phyloP scores from a whole-genome alignment of 106 monocot species.

The Phalaenopsis equestris region DNA sequence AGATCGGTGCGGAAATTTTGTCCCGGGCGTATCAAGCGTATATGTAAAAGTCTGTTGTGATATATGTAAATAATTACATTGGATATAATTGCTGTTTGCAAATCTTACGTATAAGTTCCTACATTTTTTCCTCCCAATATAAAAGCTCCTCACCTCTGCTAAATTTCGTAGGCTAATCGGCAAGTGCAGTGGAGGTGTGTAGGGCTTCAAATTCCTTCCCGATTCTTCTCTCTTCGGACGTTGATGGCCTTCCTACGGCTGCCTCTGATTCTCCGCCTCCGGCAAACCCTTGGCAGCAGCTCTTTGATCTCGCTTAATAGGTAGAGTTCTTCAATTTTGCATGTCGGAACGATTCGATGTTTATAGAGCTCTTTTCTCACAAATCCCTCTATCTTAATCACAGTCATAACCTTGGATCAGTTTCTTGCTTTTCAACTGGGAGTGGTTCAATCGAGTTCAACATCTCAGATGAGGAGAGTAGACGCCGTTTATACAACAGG shows the following conservation, averaged over 20 bases:
- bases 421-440: constrained; percentile 22
- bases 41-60: too few relatives aligned
- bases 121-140: too few relatives aligned
- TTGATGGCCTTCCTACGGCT: constrained; percentile 25
- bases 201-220: neutral
- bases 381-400: neutral
- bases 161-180: neutral
- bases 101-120: too few relatives aligned
- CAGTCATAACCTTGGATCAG: constrained; percentile 17
- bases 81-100: too few relatives aligned
- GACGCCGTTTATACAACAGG: constrained; percentile 79
- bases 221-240: neutral
- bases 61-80: too few relatives aligned
- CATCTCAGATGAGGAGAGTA: constrained; percentile 65
- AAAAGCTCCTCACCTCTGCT: neutral
- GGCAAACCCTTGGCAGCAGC: constrained; percentile 12
- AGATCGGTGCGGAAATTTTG: too few relatives aligned
- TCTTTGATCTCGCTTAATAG: neutral
- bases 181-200: neutral
- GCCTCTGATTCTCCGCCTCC: constrained; percentile 33
- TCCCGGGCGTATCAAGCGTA: too few relatives aligned
- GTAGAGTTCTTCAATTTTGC: neutral
- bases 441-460: constrained; percentile 26
- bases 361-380: neutral
- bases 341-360: neutral